Conservation (phyloP, 495 filamentous ascomycete species). For the Aspergillus egyptiacus region DNA sequence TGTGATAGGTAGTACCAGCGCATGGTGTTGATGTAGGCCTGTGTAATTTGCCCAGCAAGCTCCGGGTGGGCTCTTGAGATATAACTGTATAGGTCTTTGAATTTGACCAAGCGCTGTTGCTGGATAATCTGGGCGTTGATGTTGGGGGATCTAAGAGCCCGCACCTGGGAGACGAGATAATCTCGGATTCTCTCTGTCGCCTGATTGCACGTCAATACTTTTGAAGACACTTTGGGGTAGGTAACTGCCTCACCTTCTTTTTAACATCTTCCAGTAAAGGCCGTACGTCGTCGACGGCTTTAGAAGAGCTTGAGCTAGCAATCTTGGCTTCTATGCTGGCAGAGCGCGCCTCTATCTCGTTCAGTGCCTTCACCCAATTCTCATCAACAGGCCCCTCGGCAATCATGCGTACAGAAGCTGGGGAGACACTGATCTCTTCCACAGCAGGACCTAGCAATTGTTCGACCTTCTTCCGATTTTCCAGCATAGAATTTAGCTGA, state of each 20-base stretch:
- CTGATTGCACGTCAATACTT: constrained; percentile 29
- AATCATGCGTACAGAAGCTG: constrained; percentile 72
- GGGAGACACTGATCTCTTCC: constrained; percentile 85
- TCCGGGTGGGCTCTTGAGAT: constrained; percentile 69
- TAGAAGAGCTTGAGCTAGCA: constrained; percentile 55
- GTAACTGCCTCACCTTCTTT: constrained; percentile 54
- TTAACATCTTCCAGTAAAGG: constrained; percentile 78
- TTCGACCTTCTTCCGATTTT: constrained; percentile 85
- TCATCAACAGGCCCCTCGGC: constrained; percentile 87
- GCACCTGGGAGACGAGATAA: constrained; percentile 88
- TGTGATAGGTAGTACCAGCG: constrained; percentile 94
- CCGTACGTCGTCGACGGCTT: constrained; percentile 74
- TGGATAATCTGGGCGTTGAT: constrained; percentile 97
- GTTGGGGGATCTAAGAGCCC: constrained; percentile 83
- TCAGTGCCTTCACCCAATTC: constrained; percentile 75
- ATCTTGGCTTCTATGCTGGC: constrained; percentile 61
- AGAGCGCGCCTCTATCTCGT: constrained; percentile 75
- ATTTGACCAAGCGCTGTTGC: constrained; percentile 78
- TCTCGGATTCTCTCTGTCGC: constrained; percentile 92
- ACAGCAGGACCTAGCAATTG: constrained; percentile 82
- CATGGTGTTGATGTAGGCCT: constrained; percentile 98
- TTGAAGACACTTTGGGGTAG: background rate
- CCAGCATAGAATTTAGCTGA: constrained; percentile 75
- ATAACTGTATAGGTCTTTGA: constrained; percentile 82
- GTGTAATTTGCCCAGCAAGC: constrained; percentile 79